Evolutionary conservation across 2,329 filamentous ascomycete species (phyloP), one percentile per base, ranked within the genome.

Genomic region (Fusarium pseudoanthophilum): DNA sequence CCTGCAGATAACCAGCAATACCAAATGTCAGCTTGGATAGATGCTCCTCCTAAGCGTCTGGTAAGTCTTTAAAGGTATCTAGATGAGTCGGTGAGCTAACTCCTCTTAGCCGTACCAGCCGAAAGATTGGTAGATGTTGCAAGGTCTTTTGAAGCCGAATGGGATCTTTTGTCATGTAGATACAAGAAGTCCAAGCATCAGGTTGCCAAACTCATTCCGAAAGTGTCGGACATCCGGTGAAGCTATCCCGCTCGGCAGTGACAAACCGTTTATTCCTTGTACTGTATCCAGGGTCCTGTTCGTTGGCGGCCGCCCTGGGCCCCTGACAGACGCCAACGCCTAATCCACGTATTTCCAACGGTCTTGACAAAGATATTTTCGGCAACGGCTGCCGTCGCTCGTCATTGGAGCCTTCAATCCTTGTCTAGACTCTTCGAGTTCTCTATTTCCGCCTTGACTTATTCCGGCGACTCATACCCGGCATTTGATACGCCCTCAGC

Each of bases 171-270:
- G 21, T 30, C 4, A 16, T 13, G 7, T n/a, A 16, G 14, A 11
- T 21, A 14, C 5, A 26, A 20, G 0, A 34, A 36, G 11, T 36
- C 11, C 2, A 36, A 0, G 1, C 8, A 26, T 5, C 8, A 11
- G 13, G 20, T 21, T 11, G 2, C 18, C 7, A 20, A 4, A 11
- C 16, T 14, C 15, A 2, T 16, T 24, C 0, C 2, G 6, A 14
- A 24, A 51, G 8, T 0, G 46, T 32, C 48, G 30, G 48, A 20
- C 6, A 51, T 51, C 48, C 48, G 21, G 20, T 51, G 21, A 51
- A 34, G 32, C 24, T 36, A 37, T 53, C 32, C 49, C 49, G 13
- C 49, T 53, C 24, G 49, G 49, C 14, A 34, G n/a, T 37, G 30
- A 53, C 49, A 26, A 53, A 53, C 49, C 24, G 16, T 2, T 6